Base-by-base conservation (phyloP, 352 stramenopile species). In the Globisporangium ultimum region DNA sequence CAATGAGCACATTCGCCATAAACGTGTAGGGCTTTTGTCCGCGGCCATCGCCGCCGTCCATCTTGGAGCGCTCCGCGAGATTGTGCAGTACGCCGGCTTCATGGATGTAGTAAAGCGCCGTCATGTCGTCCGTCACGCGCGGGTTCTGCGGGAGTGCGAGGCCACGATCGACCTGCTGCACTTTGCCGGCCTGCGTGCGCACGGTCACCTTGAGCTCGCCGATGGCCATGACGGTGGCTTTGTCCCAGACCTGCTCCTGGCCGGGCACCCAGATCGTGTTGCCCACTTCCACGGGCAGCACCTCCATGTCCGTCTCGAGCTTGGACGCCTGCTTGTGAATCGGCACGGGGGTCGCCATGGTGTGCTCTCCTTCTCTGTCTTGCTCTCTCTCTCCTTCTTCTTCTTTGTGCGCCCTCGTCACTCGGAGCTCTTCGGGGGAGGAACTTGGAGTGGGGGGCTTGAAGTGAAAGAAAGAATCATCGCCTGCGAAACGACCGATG, bases 31-130 rank as follows among this genome's bases (percentile, higher is more conserved):
- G 89, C 58, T 88, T 88, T 62, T 95, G 83, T 40, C 60, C 64
- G 17, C 59, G 68, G 34, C 74, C 76, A 48, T 90, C 80, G n/a
- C 74, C 75, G 43, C 88, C 82, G 48, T 96, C 80, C 56, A 96
- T 76, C 64, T 87, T 88, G 66, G 95, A 94, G 42, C 95, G 86
- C 52, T 92, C 78, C 53, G 96, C 93, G 43, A 99, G 68, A 72
- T 98, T 98, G 70, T 98, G 96, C 45, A 98, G 67, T 62, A 99
- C 95, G 21, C 91, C 88, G 1, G 96, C 81, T 58, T 98, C 91
- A 80, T 98, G 90, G 63, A 98, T 95, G 70, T 98, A 91, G 59
- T 94, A 92, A 8, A 99, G 81, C 67, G 96, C 89, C 17, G 92
- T 97, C 91, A 99, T 97, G 63, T 97, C 91, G 70, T 94, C 84